A percentile compares a stretch with the other conserved stretches of the same genome.
Evolutionary conservation across 371 early-diverging fungal species (phyloP).

Genomic region (Rhizopus arrhizus): DNA sequence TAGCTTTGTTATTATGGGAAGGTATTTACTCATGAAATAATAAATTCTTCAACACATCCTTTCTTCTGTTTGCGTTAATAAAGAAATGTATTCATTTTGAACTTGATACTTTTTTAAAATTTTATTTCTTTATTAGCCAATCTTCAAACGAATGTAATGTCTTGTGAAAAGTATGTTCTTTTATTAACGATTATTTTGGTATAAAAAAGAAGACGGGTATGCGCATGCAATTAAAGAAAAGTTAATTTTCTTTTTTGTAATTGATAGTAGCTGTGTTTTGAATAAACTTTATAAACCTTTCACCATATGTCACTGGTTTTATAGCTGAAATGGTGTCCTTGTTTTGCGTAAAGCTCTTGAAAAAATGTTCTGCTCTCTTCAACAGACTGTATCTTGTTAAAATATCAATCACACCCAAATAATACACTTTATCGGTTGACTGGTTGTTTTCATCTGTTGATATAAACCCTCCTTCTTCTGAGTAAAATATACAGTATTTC

Average conservation of each 20-base stretch:
- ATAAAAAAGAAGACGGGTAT: not conserved
- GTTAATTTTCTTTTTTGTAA: slow-evolving; percentile 5
- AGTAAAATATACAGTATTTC: slow-evolving; percentile 77
- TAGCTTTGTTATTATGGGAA: no score
- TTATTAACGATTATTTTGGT: no score
- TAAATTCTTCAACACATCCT: no score
- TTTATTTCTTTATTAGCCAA: no score
- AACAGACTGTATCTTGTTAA: slow-evolving; percentile 86
- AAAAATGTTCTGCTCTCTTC: slow-evolving; percentile 85
- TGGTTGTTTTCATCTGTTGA: slow-evolving; percentile 75
- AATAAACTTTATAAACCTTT: slow-evolving; percentile 88
- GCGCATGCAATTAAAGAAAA: not conserved
- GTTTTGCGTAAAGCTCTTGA: slow-evolving; percentile 80
- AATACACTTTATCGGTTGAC: slow-evolving; percentile 77
- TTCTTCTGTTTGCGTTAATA: no score
- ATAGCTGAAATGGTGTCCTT: slow-evolving; percentile 86
- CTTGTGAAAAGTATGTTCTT: no score
- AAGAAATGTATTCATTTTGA: no score
- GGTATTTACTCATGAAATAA: no score
- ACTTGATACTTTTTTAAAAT: no score
- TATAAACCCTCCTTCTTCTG: slow-evolving; percentile 87
- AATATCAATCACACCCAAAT: slow-evolving; percentile 94
- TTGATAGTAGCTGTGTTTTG: slow-evolving; percentile 16
- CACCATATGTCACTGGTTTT: slow-evolving; percentile 80
- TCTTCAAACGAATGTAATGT: no score